A percentile compares a stretch with the other conserved stretches of the same genome.
These are phyloP conservation scores for Penicillium pancosmium DNA, from an alignment of 495 filamentous ascomycete genomes.

Conservation along the genomic window DNA sequence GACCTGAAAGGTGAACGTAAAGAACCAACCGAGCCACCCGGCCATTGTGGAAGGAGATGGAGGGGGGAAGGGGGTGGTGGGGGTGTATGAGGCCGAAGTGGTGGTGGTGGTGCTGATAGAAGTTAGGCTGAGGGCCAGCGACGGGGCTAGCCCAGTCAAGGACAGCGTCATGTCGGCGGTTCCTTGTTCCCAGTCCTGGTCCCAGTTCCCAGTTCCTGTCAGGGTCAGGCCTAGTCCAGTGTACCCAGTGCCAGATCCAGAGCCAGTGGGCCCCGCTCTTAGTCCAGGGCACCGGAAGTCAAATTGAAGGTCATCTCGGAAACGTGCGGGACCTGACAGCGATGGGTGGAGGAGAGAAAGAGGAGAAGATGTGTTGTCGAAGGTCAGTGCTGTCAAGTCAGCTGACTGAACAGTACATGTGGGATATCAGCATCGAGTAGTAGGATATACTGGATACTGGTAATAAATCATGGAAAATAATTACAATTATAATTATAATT, in stretches of 20 bases:
- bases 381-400: too few species aligned
- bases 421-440: too few species aligned
- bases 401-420: too few species aligned
- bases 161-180: not conserved
- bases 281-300: constrained; percentile 3
- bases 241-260: not conserved
- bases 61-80: constrained; percentile 33
- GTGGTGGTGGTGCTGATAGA: constrained; percentile 17
- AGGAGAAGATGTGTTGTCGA: too few species aligned
- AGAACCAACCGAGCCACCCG: constrained; percentile 48
- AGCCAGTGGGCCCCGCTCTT: constrained; percentile 9
- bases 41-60: constrained; percentile 45
- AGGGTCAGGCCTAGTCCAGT: not conserved
- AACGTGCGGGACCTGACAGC: constrained; percentile 30
- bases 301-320: constrained; percentile 19
- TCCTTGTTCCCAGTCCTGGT: too few species aligned
- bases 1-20: constrained; percentile 45
- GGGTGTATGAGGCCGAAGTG: constrained; percentile 24
- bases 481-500: too few species aligned
- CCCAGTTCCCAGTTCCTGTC: too few species aligned
- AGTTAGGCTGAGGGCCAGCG: constrained; percentile 27
- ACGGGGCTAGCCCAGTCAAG: constrained; percentile 28
- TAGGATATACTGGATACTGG: too few species aligned
- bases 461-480: too few species aligned
- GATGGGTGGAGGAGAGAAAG: constrained; percentile 23